phyloP scores from a whole-genome alignment of 495 filamentous ascomycete genomes.

The Viridothelium virens region DNA sequence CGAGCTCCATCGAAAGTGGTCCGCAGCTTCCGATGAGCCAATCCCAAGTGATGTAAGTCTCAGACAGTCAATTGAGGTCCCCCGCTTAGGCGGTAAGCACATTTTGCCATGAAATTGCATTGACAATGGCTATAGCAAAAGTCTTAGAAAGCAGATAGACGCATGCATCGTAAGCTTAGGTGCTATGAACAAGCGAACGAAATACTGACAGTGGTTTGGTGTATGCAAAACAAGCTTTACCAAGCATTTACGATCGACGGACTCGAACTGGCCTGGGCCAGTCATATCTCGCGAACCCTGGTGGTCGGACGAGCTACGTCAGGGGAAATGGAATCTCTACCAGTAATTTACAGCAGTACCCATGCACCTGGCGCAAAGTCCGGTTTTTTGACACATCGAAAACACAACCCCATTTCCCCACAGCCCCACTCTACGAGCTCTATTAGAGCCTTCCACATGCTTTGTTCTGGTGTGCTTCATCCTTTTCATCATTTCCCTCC shows the following conservation, averaged over 20 bases:
- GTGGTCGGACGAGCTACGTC: not conserved
- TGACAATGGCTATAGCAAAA: no score
- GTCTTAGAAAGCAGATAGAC: not conserved
- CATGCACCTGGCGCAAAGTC: not conserved
- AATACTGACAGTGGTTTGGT: not conserved
- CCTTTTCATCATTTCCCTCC: not conserved
- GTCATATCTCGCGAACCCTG: not conserved
- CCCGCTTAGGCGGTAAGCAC: no score
- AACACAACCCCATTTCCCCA: not conserved
- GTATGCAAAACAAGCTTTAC: conserved; percentile 7
- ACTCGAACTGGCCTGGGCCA: not conserved
- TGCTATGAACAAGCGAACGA: not conserved
- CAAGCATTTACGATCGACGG: not conserved
- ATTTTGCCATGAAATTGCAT: no score
- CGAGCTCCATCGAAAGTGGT: no score
- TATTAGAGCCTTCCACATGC: not conserved
- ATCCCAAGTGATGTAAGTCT: no score
- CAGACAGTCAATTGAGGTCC: no score
- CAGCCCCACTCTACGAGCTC: not conserved
- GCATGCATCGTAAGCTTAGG: not conserved
- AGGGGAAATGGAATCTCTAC: not conserved
- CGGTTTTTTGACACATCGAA: conserved; percentile 1
- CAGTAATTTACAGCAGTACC: no score
- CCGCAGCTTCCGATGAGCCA: not conserved
- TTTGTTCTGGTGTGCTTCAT: not conserved